Evolutionary conservation across 805 yeast species (phyloP).

Genomic region (Cyberlindnera xishuangbannaensis): DNA sequence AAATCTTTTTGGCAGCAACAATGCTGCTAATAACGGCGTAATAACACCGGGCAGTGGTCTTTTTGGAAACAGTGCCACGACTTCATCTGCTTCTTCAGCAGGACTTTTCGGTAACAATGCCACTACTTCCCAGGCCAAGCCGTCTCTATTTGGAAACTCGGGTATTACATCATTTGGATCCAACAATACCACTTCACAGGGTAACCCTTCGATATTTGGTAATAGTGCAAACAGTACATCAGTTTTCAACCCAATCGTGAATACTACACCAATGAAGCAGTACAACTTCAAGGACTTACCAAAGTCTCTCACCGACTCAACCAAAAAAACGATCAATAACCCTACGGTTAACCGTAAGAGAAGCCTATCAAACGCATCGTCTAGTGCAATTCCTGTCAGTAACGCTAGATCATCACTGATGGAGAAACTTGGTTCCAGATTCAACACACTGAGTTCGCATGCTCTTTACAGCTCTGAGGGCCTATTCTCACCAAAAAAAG

Average conservation of each 20-base stretch:
- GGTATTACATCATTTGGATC: slow-evolving; percentile 4
- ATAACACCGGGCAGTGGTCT: slow-evolving; percentile 11
- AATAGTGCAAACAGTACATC: slow-evolving; percentile 6
- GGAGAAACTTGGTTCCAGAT: slow-evolving; percentile 31
- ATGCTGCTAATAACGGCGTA: neutral
- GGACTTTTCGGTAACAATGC: slow-evolving; percentile 17
- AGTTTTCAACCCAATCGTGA: slow-evolving; percentile 25
- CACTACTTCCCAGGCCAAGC: slow-evolving; percentile 1
- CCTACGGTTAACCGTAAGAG: slow-evolving; percentile 18
- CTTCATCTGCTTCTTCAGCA: slow-evolving; percentile 5
- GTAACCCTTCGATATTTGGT: slow-evolving; percentile 10
- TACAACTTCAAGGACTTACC: slow-evolving; percentile 31
- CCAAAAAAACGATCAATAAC: slow-evolving; percentile 14
- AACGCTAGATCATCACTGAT: slow-evolving; percentile 25
- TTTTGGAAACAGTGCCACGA: slow-evolving; percentile 10
- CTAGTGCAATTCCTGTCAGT: slow-evolving; percentile 16
- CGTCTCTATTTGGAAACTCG: slow-evolving; percentile 13
- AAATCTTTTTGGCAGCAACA: slow-evolving; percentile 12
- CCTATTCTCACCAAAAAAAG: slow-evolving; percentile 30
- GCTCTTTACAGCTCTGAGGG: slow-evolving; percentile 30
- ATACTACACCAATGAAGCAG: slow-evolving; percentile 27
- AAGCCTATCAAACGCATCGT: slow-evolving; percentile 19
- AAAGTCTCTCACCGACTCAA: slow-evolving; percentile 31
- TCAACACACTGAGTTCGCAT: slow-evolving; percentile 23
- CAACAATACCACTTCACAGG: slow-evolving; percentile 15